Percentiles rank a stretch among this genome's conserved stretches.
phyloP scores from a whole-genome alignment of 768 basidiomycete species.

The Erythrobasidium yunnanense region DNA sequence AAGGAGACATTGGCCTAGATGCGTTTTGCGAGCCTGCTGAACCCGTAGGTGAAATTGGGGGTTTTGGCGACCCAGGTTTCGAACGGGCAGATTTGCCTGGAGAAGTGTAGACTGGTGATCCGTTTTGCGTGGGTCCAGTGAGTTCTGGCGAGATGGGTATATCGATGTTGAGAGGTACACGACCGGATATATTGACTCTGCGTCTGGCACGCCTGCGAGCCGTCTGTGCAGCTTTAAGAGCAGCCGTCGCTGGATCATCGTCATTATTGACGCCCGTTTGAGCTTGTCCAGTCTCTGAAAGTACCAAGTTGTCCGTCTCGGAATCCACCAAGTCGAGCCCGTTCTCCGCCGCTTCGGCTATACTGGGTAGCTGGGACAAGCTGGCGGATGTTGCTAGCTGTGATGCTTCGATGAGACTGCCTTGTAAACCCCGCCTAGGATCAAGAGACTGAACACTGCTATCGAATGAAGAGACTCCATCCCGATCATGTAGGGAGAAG shows the following conservation, averaged over 20 bases:
- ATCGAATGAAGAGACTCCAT: slow-evolving; percentile 2
- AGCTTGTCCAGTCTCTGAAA: background rate
- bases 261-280: background rate
- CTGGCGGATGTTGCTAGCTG: background rate
- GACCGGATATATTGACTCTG: slow-evolving; percentile 22
- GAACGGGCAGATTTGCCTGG: too few relatives aligned
- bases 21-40: too few relatives aligned
- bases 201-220: slow-evolving; percentile 9
- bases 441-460: background rate
- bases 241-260: background rate
- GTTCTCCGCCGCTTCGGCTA: slow-evolving; percentile 16
- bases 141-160: slow-evolving; percentile 14
- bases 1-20: background rate
- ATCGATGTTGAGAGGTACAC: slow-evolving; percentile 8
- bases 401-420: slow-evolving; percentile 5
- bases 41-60: background rate
- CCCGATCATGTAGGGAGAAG: slow-evolving; percentile 7
- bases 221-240: slow-evolving; percentile 16
- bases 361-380: background rate
- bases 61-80: too few relatives aligned
- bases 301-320: background rate
- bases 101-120: background rate
- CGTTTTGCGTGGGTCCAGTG: background rate
- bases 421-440: background rate
- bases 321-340: background rate